Evolutionary conservation across 257 asterid species (phyloP).

Genomic region (Nicotiana noctiflora): DNA sequence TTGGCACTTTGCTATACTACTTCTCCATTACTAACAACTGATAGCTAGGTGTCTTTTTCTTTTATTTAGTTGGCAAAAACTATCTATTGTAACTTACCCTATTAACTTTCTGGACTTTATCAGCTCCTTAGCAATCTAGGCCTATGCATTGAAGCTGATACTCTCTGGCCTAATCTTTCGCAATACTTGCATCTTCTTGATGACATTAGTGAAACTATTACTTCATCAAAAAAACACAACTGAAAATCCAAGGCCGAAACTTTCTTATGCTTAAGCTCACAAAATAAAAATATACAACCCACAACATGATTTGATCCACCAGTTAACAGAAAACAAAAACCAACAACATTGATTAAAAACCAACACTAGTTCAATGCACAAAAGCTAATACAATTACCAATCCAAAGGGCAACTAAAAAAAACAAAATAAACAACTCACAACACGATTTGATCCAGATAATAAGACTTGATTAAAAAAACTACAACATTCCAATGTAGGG

Average conservation of each 20-base stretch:
- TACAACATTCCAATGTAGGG: background rate
- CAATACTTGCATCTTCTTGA: too few relatives aligned
- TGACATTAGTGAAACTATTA: too few relatives aligned
- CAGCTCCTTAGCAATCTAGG: too few relatives aligned
- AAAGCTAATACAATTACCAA: background rate
- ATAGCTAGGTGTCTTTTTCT: too few relatives aligned
- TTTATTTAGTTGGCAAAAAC: too few relatives aligned
- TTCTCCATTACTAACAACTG: background rate
- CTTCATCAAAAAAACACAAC: background rate
- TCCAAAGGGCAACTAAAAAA: background rate
- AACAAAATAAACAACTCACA: background rate
- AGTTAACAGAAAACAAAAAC: background rate
- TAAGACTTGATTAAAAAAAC: background rate
- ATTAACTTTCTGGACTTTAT: too few relatives aligned
- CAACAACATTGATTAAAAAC: conserved; percentile 1
- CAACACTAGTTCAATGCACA: background rate
- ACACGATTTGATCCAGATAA: background rate
- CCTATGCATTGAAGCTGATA: too few relatives aligned
- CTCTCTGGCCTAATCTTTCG: too few relatives aligned
- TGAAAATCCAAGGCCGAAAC: background rate
- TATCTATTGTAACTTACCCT: too few relatives aligned
- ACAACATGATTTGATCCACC: background rate
- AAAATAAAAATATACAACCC: background rate
- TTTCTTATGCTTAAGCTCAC: background rate
- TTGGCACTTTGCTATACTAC: background rate